Percentiles rank a stretch among this genome's conserved stretches.
Conservation (phyloP, 1,284 basidiomycete genomes). For the Phlebopus sp. region DNA sequence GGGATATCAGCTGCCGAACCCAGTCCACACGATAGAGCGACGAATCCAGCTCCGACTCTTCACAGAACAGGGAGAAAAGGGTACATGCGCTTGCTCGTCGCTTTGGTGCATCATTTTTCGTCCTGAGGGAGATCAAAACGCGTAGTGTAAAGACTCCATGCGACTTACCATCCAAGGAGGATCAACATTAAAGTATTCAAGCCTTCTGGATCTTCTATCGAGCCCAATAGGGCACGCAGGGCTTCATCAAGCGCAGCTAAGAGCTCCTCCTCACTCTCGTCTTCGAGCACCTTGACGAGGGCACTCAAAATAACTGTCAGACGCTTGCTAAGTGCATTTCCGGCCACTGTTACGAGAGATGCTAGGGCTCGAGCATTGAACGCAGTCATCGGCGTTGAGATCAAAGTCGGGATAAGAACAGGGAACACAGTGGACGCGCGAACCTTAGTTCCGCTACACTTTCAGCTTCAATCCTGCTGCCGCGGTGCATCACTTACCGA, state of each 20-base stretch:
- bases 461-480: not conserved
- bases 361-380: slow-evolving; percentile 96
- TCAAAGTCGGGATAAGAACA: slow-evolving; percentile 93
- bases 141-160: not conserved
- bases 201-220: slow-evolving; percentile 82
- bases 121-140: slow-evolving; percentile 48
- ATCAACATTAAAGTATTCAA: slow-evolving; percentile 86
- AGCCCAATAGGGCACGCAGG: slow-evolving; percentile 67
- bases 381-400: slow-evolving; percentile 85
- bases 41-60: slow-evolving; percentile 75
- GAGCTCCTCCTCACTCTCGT: slow-evolving; percentile 69
- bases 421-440: slow-evolving; percentile 96
- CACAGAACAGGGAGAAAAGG: slow-evolving; percentile 80
- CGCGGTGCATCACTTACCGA: slow-evolving; percentile 52
- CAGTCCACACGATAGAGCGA: slow-evolving; percentile 90
- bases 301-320: slow-evolving; percentile 75
- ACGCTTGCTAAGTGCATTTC: slow-evolving; percentile 82
- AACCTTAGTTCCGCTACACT: slow-evolving; percentile 47
- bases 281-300: slow-evolving; percentile 69
- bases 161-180: slow-evolving; percentile 77
- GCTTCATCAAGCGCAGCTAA: slow-evolving; percentile 74
- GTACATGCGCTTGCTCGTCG: slow-evolving; percentile 79
- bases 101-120: slow-evolving; percentile 67
- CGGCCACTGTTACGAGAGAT: slow-evolving; percentile 91
- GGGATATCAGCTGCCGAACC: slow-evolving; percentile 88